Percentiles rank a stretch among this genome's conserved stretches.
These are phyloP conservation scores for Furcasterigmium furcatum DNA, from an alignment of 2,329 filamentous ascomycete genomes.

Conservation along the genomic window DNA sequence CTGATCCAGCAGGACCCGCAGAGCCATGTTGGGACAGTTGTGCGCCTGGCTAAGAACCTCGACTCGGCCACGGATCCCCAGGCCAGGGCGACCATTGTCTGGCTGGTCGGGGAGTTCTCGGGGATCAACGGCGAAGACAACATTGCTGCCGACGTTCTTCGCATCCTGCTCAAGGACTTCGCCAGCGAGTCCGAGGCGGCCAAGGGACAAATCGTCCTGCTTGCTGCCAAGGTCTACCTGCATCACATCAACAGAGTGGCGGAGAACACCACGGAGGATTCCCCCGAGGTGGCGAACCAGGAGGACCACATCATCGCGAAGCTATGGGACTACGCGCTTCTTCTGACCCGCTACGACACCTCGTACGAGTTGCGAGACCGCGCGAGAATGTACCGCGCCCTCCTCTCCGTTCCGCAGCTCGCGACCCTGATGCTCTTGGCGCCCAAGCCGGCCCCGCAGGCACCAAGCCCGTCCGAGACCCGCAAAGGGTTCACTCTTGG, in stretches of 20 bases:
- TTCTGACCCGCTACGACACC: constrained; percentile 86
- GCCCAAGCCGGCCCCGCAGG: constrained; percentile 89
- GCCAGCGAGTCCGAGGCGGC: constrained; percentile 78
- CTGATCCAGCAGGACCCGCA: constrained; percentile 88
- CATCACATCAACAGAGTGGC: constrained; percentile 73
- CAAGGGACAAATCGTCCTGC: constrained; percentile 85
- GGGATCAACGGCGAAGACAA: constrained; percentile 78
- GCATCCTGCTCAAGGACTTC: constrained; percentile 85
- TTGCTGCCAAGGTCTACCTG: constrained; percentile 95
- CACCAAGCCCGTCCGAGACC: constrained; percentile 82
- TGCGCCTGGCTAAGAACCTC: constrained; percentile 85
- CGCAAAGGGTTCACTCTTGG: constrained; percentile 77
- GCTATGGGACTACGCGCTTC: constrained; percentile 81
- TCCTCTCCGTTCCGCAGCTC: constrained; percentile 80
- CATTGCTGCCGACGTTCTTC: constrained; percentile 87
- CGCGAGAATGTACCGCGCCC: constrained; percentile 79
- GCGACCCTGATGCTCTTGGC: constrained; percentile 88
- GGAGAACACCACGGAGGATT: constrained; percentile 31
- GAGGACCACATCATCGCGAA: constrained; percentile 67
- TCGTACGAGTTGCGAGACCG: constrained; percentile 95
- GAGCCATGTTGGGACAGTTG: constrained; percentile 79
- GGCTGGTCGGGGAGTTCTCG: constrained; percentile 94
- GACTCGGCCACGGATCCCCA: constrained; percentile 85
- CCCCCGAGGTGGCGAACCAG: constrained; percentile 26
- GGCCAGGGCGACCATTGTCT: constrained; percentile 91